These are phyloP conservation scores for Hyphodiscus sp. DNA, from an alignment of 2,329 filamentous ascomycete genomes.

Conservation along the genomic window DNA sequence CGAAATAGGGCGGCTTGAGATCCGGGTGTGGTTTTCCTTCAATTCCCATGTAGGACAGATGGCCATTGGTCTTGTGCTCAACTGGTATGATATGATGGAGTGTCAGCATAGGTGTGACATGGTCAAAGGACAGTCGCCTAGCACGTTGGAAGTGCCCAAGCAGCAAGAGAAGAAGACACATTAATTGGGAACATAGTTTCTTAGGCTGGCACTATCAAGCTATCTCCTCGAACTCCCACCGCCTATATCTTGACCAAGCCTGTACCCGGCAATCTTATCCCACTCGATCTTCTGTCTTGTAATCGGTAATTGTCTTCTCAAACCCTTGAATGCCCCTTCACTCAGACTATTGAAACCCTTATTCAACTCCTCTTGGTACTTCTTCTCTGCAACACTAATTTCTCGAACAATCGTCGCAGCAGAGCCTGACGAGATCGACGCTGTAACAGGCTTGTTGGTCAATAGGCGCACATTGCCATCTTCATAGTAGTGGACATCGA, in stretches of 20 bases:
- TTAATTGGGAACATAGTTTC: background rate
- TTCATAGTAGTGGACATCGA: conserved; percentile 99
- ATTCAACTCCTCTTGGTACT: conserved; percentile 95
- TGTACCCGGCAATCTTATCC: conserved; percentile 95
- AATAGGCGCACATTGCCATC: conserved; percentile 93
- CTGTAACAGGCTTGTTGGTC: conserved; percentile 70
- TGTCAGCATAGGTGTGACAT: too few species aligned
- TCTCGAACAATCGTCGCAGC: conserved; percentile 60
- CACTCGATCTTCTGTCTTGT: conserved; percentile 99
- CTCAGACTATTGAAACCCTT: conserved; percentile 80
- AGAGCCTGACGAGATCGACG: conserved; percentile 53
- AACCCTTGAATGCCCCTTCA: conserved; percentile 89
- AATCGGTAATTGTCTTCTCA: conserved; percentile 88
- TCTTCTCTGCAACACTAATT: conserved; percentile 75
- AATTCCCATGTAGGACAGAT: too few species aligned
- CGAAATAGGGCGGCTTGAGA: too few species aligned
- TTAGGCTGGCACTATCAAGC: background rate
- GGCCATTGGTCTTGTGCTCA: too few species aligned
- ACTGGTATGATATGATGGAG: too few species aligned
- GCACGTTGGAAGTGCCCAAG: too few species aligned
- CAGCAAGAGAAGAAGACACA: background rate
- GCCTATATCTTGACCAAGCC: conserved; percentile 73
- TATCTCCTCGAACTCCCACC: conserved; percentile 55
- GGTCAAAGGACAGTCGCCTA: too few species aligned
- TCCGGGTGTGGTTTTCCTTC: too few species aligned